Base-by-base conservation (phyloP, 1,139 yeast genomes). In the Fermentozyma sake region DNA sequence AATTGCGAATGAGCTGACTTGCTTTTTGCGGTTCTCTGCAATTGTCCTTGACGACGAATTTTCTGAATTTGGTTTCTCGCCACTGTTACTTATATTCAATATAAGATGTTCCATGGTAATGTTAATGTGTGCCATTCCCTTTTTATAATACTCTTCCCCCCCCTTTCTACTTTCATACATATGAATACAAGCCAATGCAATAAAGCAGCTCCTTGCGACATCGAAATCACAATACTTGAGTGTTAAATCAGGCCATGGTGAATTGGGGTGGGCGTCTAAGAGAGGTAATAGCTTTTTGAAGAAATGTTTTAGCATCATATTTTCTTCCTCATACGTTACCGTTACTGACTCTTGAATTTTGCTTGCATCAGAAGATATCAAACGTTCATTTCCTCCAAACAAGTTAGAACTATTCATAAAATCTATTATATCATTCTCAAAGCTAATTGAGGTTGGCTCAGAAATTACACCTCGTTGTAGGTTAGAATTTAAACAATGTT, bases 221-320 rank as follows among this genome's bases (percentile, higher is more conserved):
- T 71, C 74, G 39, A 69, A 65, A 40, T 72, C 75, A 37, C 78
- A 72, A 39, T 72, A 71, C 29, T 67, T 63, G 33, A 72, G 50
- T 16, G 76, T 75, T 28, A 72, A 46, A 32, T 71, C 72, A 0
- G 79, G 79, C 77, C 77, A 71, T 2, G 78, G 78, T 0, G 75
- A 58, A 25, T 68, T 67, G 1, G 78, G 78, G 42, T 71, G 77
- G 0, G 76, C 75, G 46, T 72, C 79, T 13, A 72, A 42, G 20
- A 72, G 42, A 1, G 74, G 76, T 3, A 72, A 45, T 16, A 72
- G 52, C 36, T 68, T 66, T 37, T 68, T 65, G 46, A 72, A 72
- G 40, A 72, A 72, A 44, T 72, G 78, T 31, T 62, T 66, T 32
- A 72, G 42, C 59, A 72, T 66, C 55, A 58, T 61, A 32, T 61